Evolutionary conservation across 2,329 filamentous ascomycete species (phyloP).

Genomic region (Aspergillus sclerotialis): DNA sequence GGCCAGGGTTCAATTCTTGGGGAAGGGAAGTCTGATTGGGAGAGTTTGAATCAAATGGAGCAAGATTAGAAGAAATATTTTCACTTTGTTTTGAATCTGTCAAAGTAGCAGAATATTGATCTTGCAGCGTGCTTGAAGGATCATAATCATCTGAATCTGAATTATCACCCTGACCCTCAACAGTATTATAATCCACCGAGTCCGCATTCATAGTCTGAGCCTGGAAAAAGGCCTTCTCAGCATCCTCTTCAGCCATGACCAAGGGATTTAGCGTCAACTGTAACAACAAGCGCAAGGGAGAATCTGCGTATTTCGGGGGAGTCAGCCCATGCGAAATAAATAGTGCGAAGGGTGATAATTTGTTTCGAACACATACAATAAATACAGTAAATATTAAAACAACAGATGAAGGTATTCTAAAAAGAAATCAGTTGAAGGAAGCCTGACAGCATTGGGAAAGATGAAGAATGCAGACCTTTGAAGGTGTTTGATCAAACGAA

Average conservation of each 20-base stretch:
- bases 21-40: constrained; percentile 14
- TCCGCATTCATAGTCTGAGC: constrained; percentile 40
- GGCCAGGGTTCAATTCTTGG: constrained; percentile 22
- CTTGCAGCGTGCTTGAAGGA: constrained; percentile 42
- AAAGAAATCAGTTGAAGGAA: too few relatives aligned
- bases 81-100: constrained; percentile 24
- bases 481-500: too few relatives aligned
- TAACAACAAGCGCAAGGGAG: too few relatives aligned
- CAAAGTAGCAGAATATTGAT: constrained; percentile 30
- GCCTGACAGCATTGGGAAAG: too few relatives aligned
- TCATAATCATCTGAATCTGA: constrained; percentile 52
- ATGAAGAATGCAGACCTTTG: too few relatives aligned
- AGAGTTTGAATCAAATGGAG: constrained; percentile 15
- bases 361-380: too few relatives aligned
- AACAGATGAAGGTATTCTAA: too few relatives aligned
- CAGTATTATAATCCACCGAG: constrained; percentile 31
- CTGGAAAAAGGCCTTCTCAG: constrained; percentile 47
- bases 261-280: constrained; percentile 7
- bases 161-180: constrained; percentile 49
- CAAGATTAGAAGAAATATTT: constrained; percentile 18
- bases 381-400: too few relatives aligned
- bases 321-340: too few relatives aligned
- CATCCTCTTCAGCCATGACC: constrained; percentile 47
- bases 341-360: too few relatives aligned
- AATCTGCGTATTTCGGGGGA: too few relatives aligned